phyloP scores from a whole-genome alignment of 768 basidiomycete genomes.

The Trametes sanguinea region DNA sequence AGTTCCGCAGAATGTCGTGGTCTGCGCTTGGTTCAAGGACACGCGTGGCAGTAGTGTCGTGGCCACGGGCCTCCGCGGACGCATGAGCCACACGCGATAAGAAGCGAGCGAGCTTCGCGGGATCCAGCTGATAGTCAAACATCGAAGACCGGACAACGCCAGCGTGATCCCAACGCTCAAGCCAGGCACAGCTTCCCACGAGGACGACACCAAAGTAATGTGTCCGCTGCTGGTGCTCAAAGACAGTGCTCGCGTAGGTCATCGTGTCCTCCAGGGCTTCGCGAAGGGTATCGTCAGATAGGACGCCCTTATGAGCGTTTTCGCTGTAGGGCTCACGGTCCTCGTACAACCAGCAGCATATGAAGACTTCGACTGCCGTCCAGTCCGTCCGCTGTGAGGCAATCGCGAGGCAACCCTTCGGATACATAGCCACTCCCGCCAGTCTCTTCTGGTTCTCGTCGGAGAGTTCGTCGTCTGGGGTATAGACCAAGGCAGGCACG shows the following conservation, averaged over 20 bases:
- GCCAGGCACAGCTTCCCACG: not conserved
- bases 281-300: not conserved
- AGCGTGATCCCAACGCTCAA: not conserved
- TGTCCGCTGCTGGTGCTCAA: conserved; percentile 4
- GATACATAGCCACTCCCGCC: not conserved
- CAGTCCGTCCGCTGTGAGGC: not conserved
- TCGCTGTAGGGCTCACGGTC: not conserved
- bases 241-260: not conserved
- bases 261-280: not conserved
- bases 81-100: not conserved
- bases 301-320: too few relatives aligned
- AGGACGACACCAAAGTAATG: conserved; percentile 5
- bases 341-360: not conserved
- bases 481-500: too few relatives aligned
- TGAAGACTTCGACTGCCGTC: not conserved
- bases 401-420: not conserved
- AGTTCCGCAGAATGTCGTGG: not conserved
- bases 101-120: not conserved
- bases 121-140: conserved; percentile 1
- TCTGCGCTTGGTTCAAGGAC: not conserved
- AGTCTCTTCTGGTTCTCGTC: too few relatives aligned
- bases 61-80: not conserved
- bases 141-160: not conserved
- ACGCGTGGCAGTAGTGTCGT: not conserved
- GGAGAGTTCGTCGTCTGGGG: too few relatives aligned